phyloP scores from a whole-genome alignment of 768 basidiomycete species.

The Favolaschia claudopus region DNA sequence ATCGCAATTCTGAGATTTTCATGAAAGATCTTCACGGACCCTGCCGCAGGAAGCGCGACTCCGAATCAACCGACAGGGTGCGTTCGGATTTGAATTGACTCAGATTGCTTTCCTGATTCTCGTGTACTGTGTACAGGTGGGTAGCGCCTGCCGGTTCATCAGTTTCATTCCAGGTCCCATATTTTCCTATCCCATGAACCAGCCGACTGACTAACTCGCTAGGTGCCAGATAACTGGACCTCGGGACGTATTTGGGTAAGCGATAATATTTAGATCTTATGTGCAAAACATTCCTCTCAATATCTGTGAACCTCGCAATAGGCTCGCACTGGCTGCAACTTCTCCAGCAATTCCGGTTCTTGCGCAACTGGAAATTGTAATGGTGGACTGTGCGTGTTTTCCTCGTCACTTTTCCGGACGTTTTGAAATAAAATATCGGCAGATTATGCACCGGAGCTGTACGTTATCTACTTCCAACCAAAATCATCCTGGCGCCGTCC shows the following conservation, averaged over 20 bases:
- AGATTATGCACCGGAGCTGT: too few species aligned
- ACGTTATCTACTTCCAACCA: too few species aligned
- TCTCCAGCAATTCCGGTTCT: constrained; percentile 39
- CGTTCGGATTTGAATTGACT: too few species aligned
- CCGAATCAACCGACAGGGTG: constrained; percentile 39
- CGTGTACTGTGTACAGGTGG: not conserved
- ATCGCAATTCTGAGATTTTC: constrained; percentile 6
- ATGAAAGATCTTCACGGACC: constrained; percentile 53
- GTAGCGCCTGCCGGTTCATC: not conserved
- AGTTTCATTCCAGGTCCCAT: not conserved
- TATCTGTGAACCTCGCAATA: constrained; percentile 33
- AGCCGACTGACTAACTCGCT: not conserved
- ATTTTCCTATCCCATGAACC: constrained; percentile 16
- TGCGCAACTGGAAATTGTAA: constrained; percentile 51
- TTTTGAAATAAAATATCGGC: not conserved
- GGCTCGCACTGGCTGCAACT: constrained; percentile 54
- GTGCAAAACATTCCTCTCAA: not conserved
- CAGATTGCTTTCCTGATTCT: too few species aligned
- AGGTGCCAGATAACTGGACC: not conserved
- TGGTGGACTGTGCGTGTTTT: constrained; percentile 44
- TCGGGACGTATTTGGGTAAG: constrained; percentile 5
- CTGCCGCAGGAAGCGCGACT: constrained; percentile 36
- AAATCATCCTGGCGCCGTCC: too few species aligned
- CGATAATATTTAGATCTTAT: not conserved
- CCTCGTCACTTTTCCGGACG: not conserved